These are phyloP conservation scores for Mrakia gelida DNA, from an alignment of 768 basidiomycete species.

Conservation along the genomic window DNA sequence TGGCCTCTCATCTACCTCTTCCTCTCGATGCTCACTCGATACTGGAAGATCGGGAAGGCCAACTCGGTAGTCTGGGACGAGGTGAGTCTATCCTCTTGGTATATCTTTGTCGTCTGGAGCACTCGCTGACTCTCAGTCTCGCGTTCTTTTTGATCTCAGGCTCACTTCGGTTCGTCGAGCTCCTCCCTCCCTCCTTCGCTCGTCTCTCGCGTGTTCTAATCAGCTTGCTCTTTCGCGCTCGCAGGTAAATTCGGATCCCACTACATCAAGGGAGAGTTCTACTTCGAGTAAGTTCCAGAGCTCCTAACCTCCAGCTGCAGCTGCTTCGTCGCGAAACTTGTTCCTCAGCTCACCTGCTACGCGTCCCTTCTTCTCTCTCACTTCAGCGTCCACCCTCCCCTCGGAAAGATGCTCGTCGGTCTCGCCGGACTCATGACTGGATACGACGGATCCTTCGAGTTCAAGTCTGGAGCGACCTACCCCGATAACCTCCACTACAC, in stretches of 20 bases:
- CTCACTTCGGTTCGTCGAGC: conserved; percentile 72
- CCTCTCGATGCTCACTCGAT: conserved; percentile 90
- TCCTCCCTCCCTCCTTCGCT: not conserved
- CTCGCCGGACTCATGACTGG: conserved; percentile 85
- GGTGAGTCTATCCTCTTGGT: conserved; percentile 35
- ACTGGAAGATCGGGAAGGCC: conserved; percentile 82
- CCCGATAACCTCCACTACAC: conserved; percentile 81
- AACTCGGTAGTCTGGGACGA: conserved; percentile 95
- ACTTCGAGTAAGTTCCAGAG: conserved; percentile 63
- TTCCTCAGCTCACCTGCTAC: not conserved
- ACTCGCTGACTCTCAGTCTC: not conserved
- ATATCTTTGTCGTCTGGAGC: not conserved
- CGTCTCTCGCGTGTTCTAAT: not conserved
- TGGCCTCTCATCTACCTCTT: conserved; percentile 73
- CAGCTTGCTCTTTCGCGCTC: not conserved
- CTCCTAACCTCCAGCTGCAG: not conserved
- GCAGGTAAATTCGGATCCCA: conserved; percentile 82
- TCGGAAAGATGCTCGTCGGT: conserved; percentile 98
- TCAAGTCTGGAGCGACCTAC: conserved; percentile 84
- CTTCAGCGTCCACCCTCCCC: conserved; percentile 75
- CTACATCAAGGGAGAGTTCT: conserved; percentile 97
- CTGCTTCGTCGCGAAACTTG: not conserved
- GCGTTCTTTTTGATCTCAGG: conserved; percentile 43
- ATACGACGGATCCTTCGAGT: conserved; percentile 87
- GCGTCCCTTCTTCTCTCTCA: not conserved